These are phyloP conservation scores for Discostella pseudostelligera DNA, from an alignment of 108 stramenopile genomes.

Conservation along the genomic window DNA sequence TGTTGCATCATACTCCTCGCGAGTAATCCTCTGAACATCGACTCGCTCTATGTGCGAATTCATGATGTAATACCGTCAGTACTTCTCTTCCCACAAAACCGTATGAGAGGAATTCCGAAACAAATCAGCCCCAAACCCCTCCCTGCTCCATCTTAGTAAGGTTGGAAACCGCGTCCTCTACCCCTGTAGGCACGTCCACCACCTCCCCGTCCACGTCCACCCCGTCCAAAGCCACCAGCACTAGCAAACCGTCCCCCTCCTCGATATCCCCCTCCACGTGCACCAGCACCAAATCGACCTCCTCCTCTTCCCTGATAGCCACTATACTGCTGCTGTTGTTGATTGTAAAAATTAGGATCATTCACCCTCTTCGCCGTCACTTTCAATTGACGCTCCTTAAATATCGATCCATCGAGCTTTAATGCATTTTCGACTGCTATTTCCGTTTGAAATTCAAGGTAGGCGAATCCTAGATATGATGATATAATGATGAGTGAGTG, in stretches of 20 bases:
- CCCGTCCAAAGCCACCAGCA: conserved; percentile 37
- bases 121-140: no score
- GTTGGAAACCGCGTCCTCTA: conserved; percentile 30
- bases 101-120: no score
- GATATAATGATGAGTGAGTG: conserved; percentile 1
- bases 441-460: conserved; percentile 86
- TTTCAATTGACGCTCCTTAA: conserved; percentile 93
- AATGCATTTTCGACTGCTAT: conserved; percentile 91
- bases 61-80: no score
- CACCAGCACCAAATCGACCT: conserved; percentile 39
- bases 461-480: conserved; percentile 58
- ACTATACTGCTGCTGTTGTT: conserved; percentile 19
- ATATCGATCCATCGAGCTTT: conserved; percentile 90
- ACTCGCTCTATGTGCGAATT: no score
- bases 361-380: conserved; percentile 89
- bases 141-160: no score
- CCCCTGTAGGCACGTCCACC: conserved; percentile 21
- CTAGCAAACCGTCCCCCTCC: conserved; percentile 27
- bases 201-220: conserved; percentile 40
- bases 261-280: conserved; percentile 34
- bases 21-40: no score
- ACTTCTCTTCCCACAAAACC: no score
- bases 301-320: conserved; percentile 46
- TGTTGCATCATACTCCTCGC: no score
- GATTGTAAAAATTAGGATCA: conserved; percentile 60